Percentiles rank a stretch among this genome's conserved stretches.
Evolutionary conservation across 257 asterid species (phyloP).

Genomic region (Capsicum chinense): DNA sequence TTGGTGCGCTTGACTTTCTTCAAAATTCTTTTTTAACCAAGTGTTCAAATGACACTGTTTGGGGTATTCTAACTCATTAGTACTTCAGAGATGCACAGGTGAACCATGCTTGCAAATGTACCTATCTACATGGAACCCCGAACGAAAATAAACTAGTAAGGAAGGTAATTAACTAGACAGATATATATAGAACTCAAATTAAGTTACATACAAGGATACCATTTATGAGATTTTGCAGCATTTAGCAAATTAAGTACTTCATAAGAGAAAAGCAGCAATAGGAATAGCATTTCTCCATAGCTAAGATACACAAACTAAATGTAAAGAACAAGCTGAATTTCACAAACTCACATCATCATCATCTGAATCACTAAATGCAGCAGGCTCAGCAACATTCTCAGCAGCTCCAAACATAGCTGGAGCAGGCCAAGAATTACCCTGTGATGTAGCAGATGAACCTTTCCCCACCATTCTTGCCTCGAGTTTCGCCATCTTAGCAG

Average conservation of each 20-base stretch:
- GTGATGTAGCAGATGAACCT: slow-evolving; percentile 57
- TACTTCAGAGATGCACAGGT: neutral
- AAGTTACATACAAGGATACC: neutral
- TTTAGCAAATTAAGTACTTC: neutral
- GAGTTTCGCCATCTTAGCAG: slow-evolving; percentile 81
- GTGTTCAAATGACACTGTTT: too few species aligned
- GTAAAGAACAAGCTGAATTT: neutral
- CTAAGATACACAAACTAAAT: neutral
- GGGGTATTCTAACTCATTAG: neutral
- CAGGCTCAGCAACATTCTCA: slow-evolving; percentile 51
- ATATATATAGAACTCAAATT: neutral
- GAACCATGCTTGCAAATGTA: slow-evolving; percentile 6
- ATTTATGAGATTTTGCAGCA: slow-evolving; percentile 4
- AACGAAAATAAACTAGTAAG: neutral
- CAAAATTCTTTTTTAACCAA: too few species aligned
- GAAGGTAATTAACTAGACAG: neutral
- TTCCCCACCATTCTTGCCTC: slow-evolving; percentile 94
- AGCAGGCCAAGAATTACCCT: slow-evolving; percentile 51
- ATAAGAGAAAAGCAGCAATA: neutral
- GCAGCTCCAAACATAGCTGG: slow-evolving; percentile 49
- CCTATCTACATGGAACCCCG: neutral
- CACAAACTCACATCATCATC: slow-evolving; percentile 76
- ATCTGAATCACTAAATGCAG: slow-evolving; percentile 73
- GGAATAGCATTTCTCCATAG: neutral
- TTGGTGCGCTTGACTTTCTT: too few species aligned